phyloP scores from a whole-genome alignment of 345 rosid genomes.

The Camelina hispida region DNA sequence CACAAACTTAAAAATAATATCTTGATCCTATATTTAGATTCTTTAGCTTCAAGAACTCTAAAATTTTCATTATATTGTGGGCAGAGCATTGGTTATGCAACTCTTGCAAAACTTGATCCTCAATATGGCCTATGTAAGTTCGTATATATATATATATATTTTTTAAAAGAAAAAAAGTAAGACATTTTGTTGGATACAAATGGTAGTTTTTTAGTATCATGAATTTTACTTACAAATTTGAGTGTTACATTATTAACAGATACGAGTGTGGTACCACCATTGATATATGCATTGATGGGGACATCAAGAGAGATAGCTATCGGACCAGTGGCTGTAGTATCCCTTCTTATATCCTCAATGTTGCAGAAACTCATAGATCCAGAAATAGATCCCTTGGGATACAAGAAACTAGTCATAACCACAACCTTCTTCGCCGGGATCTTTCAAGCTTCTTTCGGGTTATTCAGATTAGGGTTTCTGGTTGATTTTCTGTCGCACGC shows the following conservation, averaged over 20 bases:
- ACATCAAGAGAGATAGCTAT: conserved; percentile 90
- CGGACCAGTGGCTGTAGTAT: conserved; percentile 95
- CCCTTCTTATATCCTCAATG: conserved; percentile 85
- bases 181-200: too few species aligned
- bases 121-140: conserved; percentile 90
- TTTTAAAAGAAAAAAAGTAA: too few species aligned
- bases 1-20: not conserved
- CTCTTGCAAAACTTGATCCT: conserved; percentile 93
- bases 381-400: conserved; percentile 58
- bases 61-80: not conserved
- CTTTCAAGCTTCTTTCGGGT: conserved; percentile 81
- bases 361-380: conserved; percentile 68
- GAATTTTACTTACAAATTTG: too few species aligned
- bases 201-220: too few species aligned
- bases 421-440: conserved; percentile 83
- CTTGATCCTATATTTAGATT: conserved; percentile 1
- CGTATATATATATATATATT: too few species aligned
- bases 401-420: conserved; percentile 71
- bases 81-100: conserved; percentile 94
- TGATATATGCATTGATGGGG: conserved; percentile 88
- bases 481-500: conserved; percentile 91
- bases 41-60: not conserved
- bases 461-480: conserved; percentile 89
- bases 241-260: conserved; percentile 53
- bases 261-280: conserved; percentile 86